Conservation (phyloP, 1,139 yeast species). For the Debaryomycetaceae sp. region DNA sequence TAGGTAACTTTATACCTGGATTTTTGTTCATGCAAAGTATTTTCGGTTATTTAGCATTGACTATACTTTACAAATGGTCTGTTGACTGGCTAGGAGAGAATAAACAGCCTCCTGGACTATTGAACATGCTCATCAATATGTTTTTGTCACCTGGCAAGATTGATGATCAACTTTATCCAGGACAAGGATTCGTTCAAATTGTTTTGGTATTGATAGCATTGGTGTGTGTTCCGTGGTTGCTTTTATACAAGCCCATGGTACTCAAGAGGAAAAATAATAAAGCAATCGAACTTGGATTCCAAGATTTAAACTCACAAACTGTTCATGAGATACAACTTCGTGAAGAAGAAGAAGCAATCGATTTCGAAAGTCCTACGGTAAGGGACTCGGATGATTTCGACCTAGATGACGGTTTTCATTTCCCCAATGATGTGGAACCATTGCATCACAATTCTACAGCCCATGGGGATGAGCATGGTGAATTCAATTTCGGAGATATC, state of each 20-base stretch:
- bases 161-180: slow-evolving; percentile 78
- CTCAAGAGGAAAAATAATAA: slow-evolving; percentile 41
- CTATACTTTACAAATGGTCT: slow-evolving; percentile 91
- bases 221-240: slow-evolving; percentile 92
- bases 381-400: slow-evolving; percentile 21
- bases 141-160: slow-evolving; percentile 88
- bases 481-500: slow-evolving; percentile 78
- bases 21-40: slow-evolving; percentile 92
- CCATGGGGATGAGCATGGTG: slow-evolving; percentile 48
- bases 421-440: slow-evolving; percentile 50
- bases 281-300: slow-evolving; percentile 34
- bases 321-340: slow-evolving; percentile 31
- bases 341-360: slow-evolving; percentile 32
- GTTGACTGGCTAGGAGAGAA: slow-evolving; percentile 82
- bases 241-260: slow-evolving; percentile 81
- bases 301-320: slow-evolving; percentile 31
- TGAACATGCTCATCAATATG: slow-evolving; percentile 95
- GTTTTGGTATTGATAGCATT: slow-evolving; percentile 72
- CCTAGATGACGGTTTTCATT: slow-evolving; percentile 27
- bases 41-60: slow-evolving; percentile 82
- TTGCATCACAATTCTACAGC: slow-evolving; percentile 27
- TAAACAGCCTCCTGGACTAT: slow-evolving; percentile 84
- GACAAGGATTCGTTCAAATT: slow-evolving; percentile 79
- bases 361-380: slow-evolving; percentile 22
- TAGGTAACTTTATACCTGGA: slow-evolving; percentile 94